Conservation (phyloP, 306 rosid species). For the Psophocarpus tetragonolobus region DNA sequence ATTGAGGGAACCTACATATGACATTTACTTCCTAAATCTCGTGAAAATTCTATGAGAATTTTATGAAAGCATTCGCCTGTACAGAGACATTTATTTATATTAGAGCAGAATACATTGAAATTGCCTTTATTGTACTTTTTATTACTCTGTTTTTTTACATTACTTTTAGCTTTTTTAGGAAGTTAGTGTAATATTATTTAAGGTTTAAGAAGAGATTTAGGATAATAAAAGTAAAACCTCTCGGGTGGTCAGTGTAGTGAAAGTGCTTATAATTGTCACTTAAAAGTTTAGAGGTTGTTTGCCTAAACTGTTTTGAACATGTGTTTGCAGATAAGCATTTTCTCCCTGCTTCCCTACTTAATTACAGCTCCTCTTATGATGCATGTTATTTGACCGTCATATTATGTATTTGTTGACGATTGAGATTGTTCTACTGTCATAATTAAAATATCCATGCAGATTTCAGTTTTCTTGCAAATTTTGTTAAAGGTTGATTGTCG, state of each 20-base stretch:
- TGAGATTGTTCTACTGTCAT: no score
- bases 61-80: slow-evolving; percentile 15
- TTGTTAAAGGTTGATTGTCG: no score
- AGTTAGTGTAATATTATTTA: no score
- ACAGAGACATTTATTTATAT: not conserved
- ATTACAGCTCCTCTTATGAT: not conserved
- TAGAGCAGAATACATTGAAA: no score
- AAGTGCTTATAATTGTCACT: slow-evolving; percentile 3
- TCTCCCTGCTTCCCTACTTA: slow-evolving; percentile 12
- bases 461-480: no score
- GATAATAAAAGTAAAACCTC: no score
- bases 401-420: not conserved
- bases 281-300: slow-evolving; percentile 24
- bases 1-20: slow-evolving; percentile 38
- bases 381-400: not conserved
- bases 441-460: no score
- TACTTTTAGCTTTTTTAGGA: no score
- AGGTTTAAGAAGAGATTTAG: no score
- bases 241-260: slow-evolving; percentile 26
- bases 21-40: slow-evolving; percentile 32
- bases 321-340: slow-evolving; percentile 18
- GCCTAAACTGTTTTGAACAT: slow-evolving; percentile 9
- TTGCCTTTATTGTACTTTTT: slow-evolving; percentile 30
- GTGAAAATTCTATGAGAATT: slow-evolving; percentile 18
- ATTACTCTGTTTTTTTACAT: no score